Conservation (phyloP, 2,329 filamentous ascomycete genomes). For the Fusarium mexicanum region DNA sequence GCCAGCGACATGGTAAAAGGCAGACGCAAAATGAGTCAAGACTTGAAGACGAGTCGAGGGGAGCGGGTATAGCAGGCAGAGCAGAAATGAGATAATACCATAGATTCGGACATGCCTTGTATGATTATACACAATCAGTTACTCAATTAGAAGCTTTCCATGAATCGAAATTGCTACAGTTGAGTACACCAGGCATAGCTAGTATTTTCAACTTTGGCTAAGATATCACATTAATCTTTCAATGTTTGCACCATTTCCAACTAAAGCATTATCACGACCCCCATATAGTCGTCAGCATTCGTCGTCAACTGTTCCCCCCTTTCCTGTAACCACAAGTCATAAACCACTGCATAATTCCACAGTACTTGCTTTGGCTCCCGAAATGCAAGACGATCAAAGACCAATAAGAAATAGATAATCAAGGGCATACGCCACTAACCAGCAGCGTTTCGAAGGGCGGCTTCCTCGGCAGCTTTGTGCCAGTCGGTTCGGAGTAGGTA, state of each 20-base stretch:
- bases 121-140: conserved; percentile 21
- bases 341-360: not conserved
- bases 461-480: conserved; percentile 63
- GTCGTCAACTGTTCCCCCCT: not conserved
- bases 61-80: not conserved
- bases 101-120: conserved; percentile 32
- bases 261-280: not conserved
- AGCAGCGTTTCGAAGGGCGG: conserved; percentile 60
- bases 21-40: conserved; percentile 18
- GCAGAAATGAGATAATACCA: conserved; percentile 35
- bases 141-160: not conserved
- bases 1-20: conserved; percentile 35
- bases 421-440: conserved; percentile 43
- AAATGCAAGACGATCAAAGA: not conserved
- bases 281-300: not conserved
- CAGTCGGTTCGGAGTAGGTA: conserved; percentile 64
- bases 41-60: not conserved
- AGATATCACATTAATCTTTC: not conserved
- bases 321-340: not conserved
- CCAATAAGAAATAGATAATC: not conserved
- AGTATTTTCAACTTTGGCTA: not conserved
- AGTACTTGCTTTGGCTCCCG: not conserved
- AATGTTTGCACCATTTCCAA: not conserved
- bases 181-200: not conserved
- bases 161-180: not conserved